Evolutionary conservation across 345 rosid species (phyloP).

Genomic region (Linum lewisii): DNA sequence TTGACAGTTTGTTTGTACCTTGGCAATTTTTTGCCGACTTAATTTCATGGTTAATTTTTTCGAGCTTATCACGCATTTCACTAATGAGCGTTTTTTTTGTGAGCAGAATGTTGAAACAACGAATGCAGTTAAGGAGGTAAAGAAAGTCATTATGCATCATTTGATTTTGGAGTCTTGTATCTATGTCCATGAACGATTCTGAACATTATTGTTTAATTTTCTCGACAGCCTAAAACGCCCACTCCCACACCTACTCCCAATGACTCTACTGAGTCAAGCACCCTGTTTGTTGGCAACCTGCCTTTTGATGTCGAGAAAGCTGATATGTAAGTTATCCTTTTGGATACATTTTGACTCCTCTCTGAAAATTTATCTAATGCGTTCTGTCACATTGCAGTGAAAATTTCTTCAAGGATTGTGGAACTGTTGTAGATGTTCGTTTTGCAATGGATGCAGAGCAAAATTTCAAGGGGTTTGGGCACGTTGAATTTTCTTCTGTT

Average conservation of each 20-base stretch:
- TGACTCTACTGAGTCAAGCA: slow-evolving; percentile 42
- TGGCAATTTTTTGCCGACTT: too few species aligned
- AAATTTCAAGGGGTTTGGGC: slow-evolving; percentile 62
- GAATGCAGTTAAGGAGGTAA: slow-evolving; percentile 39
- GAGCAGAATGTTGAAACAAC: slow-evolving; percentile 56
- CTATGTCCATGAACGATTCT: background rate
- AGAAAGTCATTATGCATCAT: background rate
- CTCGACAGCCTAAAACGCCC: slow-evolving; percentile 48
- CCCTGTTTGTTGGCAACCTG: slow-evolving; percentile 63
- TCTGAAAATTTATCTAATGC: background rate
- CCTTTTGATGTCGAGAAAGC: slow-evolving; percentile 40
- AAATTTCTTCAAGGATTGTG: slow-evolving; percentile 58
- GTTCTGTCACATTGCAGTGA: slow-evolving; percentile 29
- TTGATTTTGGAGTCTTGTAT: background rate
- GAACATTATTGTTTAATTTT: background rate
- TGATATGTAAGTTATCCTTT: slow-evolving; percentile 44
- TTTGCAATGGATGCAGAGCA: slow-evolving; percentile 40
- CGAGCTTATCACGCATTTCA: too few species aligned
- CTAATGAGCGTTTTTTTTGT: too few species aligned
- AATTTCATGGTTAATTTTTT: too few species aligned
- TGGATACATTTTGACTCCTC: background rate
- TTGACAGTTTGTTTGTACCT: too few species aligned
- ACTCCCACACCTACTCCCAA: slow-evolving; percentile 47
- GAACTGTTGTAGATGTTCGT: slow-evolving; percentile 66
- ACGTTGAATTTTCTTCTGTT: slow-evolving; percentile 68